Evolutionary conservation across 2,329 filamentous ascomycete genomes (phyloP), one percentile per base, ranked within the genome.

Genomic region (Botryotinia convoluta): DNA sequence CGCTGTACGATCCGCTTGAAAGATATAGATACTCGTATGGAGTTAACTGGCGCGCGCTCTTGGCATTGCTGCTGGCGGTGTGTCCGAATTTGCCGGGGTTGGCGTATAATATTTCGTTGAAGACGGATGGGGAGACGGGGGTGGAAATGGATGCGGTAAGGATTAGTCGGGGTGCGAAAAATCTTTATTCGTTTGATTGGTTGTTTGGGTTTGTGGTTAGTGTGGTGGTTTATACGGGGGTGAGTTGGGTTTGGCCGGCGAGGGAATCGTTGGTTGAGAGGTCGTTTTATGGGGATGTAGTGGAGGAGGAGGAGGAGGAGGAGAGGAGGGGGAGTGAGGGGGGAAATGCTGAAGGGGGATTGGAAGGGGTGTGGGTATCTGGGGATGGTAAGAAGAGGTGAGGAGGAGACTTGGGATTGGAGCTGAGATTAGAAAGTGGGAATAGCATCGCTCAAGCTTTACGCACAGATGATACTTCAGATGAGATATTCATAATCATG

Each of bases 101-200:
- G 1, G 77, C 72, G 26, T 77, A 79, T 65, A 75, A 73, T 54
- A 79, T 80, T 59, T 74, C 45, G 29, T 29, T 67, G 16, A 37
- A 64, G n/a, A 69, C 72, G 26, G 20, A 71, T 29, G 37, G 7
- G 39, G 8, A 44, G 7, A 68, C 61, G 16, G 71, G 64, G n/a
- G 20, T 14, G 9, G 63, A 61, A 3, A 63, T 20, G 48, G 60
- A 74, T 18, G 61, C 74, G 4, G 77, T 76, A 6, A 74, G 74
- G 10, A 83, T 80, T 75, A 81, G 77, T 0, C 81, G 82, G 0
- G 90, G 90, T 0, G 82, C 84, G 0, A 80, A 83, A 60, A 85
- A 87, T 75, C 82, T 91, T 7, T 92, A 91, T 78, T 85, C 86
- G 39, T 90, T 92, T 78, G 89, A 90, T n/a, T 92, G 90, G 87